A percentile compares a stretch with the other conserved stretches of the same genome.
These are phyloP conservation scores for Cephalotrichum gorgonifer DNA, from an alignment of 2,329 filamentous ascomycete genomes.

Conservation along the genomic window DNA sequence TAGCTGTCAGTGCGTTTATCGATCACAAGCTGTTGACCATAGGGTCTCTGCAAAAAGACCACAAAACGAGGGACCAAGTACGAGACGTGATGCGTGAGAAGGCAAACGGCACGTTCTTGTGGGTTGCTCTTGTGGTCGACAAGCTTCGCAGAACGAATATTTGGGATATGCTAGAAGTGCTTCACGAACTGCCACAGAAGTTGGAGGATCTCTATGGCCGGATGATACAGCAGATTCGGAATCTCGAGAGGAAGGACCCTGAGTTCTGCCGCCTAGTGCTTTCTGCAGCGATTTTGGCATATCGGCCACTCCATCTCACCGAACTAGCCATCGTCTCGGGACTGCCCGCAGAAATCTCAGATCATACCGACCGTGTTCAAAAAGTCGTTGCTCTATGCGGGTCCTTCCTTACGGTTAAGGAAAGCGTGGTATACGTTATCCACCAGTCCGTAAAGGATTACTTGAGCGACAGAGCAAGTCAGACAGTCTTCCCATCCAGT, in stretches of 20 bases:
- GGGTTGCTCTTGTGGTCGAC: conserved; percentile 18
- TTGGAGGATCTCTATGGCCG: conserved; percentile 24
- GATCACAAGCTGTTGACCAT: conserved; percentile 18
- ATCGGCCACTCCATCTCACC: conserved; percentile 22
- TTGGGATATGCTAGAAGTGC: conserved; percentile 8
- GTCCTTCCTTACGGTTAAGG: conserved; percentile 22
- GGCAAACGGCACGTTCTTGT: conserved; percentile 26
- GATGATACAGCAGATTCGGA: conserved; percentile 24
- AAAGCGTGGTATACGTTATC: conserved; percentile 22
- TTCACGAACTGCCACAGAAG: conserved; percentile 19
- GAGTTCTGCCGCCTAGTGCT: conserved; percentile 23
- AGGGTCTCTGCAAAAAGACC: conserved; percentile 1
- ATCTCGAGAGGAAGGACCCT: conserved; percentile 13
- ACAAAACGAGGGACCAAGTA: conserved; percentile 4
- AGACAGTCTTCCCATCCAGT: conserved; percentile 19
- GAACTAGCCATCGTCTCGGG: conserved; percentile 21
- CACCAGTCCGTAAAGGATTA: conserved; percentile 34
- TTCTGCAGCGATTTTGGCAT: conserved; percentile 15
- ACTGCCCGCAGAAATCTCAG: conserved; percentile 5
- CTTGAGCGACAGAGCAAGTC: conserved; percentile 12
- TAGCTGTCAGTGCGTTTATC: conserved; percentile 24
- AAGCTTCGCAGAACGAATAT: background rate
- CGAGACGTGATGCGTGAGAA: conserved; percentile 15
- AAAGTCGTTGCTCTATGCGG: conserved; percentile 23
- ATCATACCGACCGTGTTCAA: conserved; percentile 9